Base-by-base conservation (phyloP, 2,329 filamentous ascomycete genomes). In the Oidium heveae region DNA sequence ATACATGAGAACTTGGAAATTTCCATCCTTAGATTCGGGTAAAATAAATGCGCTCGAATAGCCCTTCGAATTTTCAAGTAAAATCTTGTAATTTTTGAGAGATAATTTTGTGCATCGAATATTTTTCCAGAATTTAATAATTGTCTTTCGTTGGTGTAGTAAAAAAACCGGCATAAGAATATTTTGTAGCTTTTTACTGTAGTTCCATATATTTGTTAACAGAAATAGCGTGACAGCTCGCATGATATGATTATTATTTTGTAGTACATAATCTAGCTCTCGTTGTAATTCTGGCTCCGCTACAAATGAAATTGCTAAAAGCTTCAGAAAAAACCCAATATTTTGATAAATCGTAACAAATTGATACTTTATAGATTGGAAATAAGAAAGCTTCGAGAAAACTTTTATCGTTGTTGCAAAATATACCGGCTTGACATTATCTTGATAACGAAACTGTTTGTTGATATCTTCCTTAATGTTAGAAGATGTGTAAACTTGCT, bases 241-340 rank as follows among this genome's bases (percentile, higher is more conserved):
- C 68, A 50, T 3, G 57, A 57, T 15, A 47, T 44, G 68, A 64
- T 32, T 52, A 9, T 66, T 68, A 7, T 59, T 56, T 36, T 63
- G 62, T 36, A 72, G 65, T 28, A 70, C 67, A 59, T 70, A 69
- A 52, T 72, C 67, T 49, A 74, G 65, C 55, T 75, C 72, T 56
- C 72, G 66, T 58, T 75, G 72, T 54, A 72, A 73, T 58, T 75
- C 72, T 0, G 71, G 68, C 58, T 75, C 72, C 1, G 72, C 72
- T 58, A 74, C 68, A 20, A 72, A 64, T 12, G 72, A 70, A 46
- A 74, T 67, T 8, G 72, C 63, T 36, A 72, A 63, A 58, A 74
- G 73, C 54, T 74, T 75, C 57, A 71, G 52, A 62, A 55, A 67
- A 2, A 66, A 63, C 1, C 70, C 70, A 0, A 70, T 43, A 3